Base-by-base conservation (phyloP, 495 filamentous ascomycete genomes). In the Xylaria longipes region DNA sequence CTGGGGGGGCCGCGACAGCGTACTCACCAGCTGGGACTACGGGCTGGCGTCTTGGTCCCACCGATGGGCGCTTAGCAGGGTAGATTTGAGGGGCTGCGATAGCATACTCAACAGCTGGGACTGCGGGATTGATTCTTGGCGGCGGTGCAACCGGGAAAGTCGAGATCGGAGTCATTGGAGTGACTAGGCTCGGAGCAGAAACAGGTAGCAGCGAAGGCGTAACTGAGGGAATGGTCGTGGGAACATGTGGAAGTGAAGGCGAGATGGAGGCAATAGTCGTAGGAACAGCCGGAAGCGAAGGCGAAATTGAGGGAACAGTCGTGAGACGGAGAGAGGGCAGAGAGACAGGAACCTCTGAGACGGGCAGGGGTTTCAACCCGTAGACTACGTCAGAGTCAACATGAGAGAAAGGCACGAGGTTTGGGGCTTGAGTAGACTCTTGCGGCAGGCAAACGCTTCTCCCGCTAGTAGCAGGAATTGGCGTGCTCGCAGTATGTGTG, bases 121-220 rank as follows among this genome's bases (percentile, higher is more conserved):
- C 43, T n/a, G 22, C 27, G 3, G 62, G n/a, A 1, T 33, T 15
- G 27, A 31, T 12, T 31, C n/a, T 68, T 25, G 50, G 65, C 27
- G 39, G 52, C 4, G 65, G 65, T 3, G 46, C 50, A 17, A 68
- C 65, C 4, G 65, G 65, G 52, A 68, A 68, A 22, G 65, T 8
- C 31, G 65, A 56, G 27, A 25, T 33, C n/a, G 65, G 33, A 22
- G 33, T 15, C 5, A 33, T 12, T 14, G 33, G 57, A 37, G n/a
- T 17, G 12, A 3, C 27, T 31, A 15, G 52, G 2, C 33, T 31
- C 50, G 22, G 2, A 54, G 12, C 0, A 6, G n/a, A n/a, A n/a
- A n/a, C n/a, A n/a, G n/a, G n/a, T n/a, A n/a, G n/a, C n/a, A n/a
- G n/a, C n/a, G n/a, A n/a, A n/a, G n/a, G n/a, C n/a, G n/a, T n/a